Base-by-base conservation (phyloP, 805 yeast species). In the Yamadazyma tumulicola region DNA sequence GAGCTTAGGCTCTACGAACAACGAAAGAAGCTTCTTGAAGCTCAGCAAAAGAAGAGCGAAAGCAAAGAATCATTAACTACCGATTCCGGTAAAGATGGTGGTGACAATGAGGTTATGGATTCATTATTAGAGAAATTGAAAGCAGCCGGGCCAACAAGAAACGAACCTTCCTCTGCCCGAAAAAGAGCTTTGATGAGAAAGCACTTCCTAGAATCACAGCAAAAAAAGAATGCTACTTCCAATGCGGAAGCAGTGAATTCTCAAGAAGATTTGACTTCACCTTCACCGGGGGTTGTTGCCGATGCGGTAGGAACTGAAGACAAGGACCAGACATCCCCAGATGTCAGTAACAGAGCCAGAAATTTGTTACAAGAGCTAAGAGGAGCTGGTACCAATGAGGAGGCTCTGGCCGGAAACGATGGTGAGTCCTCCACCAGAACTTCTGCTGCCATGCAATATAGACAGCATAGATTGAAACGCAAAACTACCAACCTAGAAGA, bases 61-160 rank as follows among this genome's bases (percentile, higher is more conserved):
- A 17, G 31, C 26, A 29, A 35, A 19, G 70, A 65, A 16, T 74
- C 67, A 5, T 21, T 21, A 6, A 36, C 28, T 23, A 31, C 37
- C 2, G 66, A 60, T 19, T 52, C 51, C 11, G 58, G 47, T 11
- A 61, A 54, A 0, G 69, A 60, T 13, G 69, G 64, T 19, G 75
- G 67, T 9, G 79, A 61, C 12, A 63, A 56, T 13, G 67, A 70
- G 31, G 83, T 87, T 26, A 87, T 93, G 84, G 98, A 93, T 55
- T 76, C 82, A 22, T 67, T 93, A 31, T 69, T 93, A 38, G 95
- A 88, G 55, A 86, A 84, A 51, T 72, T 93, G 51, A 82, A 88
- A 52, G 88, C 89, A 12, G 85, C 93, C 0, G 95, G 91, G 1
- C 85, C 93, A 8, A 61, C 79, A 4, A 77, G 79, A 42, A 79